Base-by-base conservation (phyloP, 768 basidiomycete species). In the Macrolepiota albuminosa region DNA sequence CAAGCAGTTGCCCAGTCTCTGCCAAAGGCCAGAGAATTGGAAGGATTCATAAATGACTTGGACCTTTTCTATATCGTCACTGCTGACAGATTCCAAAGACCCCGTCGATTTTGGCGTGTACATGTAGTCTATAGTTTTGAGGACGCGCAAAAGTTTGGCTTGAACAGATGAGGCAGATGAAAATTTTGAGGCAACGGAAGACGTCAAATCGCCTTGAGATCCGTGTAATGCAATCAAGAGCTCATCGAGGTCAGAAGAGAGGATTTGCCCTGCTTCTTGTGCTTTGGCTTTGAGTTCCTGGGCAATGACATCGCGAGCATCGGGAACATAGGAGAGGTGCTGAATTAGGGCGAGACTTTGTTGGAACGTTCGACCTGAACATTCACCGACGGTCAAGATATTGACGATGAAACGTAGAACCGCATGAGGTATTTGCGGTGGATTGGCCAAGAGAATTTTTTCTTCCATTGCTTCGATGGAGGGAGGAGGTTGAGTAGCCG, bases 51-150 rank as follows among this genome's bases (percentile, higher is more conserved):
- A 98, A 59, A 98, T 94, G 21, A 77, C 77, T 64, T 93, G 88
- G 8, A 97, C 91, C 68, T 90, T 91, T 69, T 94, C 88, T 2
- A 86, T 78, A 63, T 90, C 89, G 31, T 81, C 78, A 51, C 77
- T 77, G 37, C 73, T 73, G 60, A 74, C 66, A 24, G 72, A 68
- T 29, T 76, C 73, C 46, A 73, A 65, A 2, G 75, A 68, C 33
- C 79, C 66, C 9, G 78, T 67, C 34, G 75, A 69, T 61, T 77
- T 79, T 7, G 88, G 86, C 2, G 88, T 87, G 72, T 91, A 94
- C 86, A 97, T 95, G 71, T 95, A 96, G 70, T 98, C 97, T 68
- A 99, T 90, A 10, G 96, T 97, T 76, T 98, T 99, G 64, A 99
- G 79, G 14, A 99, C 89, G 13, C 97, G 83, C 7, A 99, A 80